Evolutionary conservation across 441 rosid species (phyloP), one percentile per base, ranked within the genome.

Genomic region (Gossypium davidsonii): DNA sequence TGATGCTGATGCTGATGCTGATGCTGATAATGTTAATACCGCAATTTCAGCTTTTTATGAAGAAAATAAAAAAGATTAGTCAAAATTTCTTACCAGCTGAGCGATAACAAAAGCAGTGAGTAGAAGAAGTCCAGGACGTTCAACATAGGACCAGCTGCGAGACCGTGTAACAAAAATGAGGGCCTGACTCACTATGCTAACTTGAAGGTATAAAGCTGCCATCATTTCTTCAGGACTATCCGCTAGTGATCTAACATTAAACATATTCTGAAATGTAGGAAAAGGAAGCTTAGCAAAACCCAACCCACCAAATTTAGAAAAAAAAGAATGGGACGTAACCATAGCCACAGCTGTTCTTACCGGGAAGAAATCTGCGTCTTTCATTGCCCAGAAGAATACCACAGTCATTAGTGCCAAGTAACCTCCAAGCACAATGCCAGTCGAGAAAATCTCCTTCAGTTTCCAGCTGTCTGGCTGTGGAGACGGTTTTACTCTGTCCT

Each of bases 391-490:
- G 79, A 93, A 93, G 83, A 93, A 91, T 65, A 89, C 0, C 1
- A 93, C 91, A 0, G 97, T 91, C 97, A 90, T 88, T 17, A 93
- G 77, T 17, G 96, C 97, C 83, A 86, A 14, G 82, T 91, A 93
- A 49, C 88, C 88, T 78, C 98, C 98, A 69, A 91, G 92, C 63
- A 93, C 98, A 15, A 89, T 6, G 9, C 97, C 94, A 12, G 98
- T 86, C 17, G 87, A 76, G 63, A 93, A 91, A 44, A 90, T 93
- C 76, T 93, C 97, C 64, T 78, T 83, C 10, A 93, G 89, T 76
- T 91, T 91, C 98, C 98, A 91, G 82, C 96, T 88, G 76, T 91
- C 96, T 55, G 98, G 98, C 77, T 12, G 83, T 34, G 98, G 97
- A 78, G 97, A 93, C 63, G 98, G 97, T 81, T 93, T 90, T 77